Percentiles rank a stretch among this genome's conserved stretches.
phyloP scores from a whole-genome alignment of 257 asterid species.

The Solanum lycopersicoides region DNA sequence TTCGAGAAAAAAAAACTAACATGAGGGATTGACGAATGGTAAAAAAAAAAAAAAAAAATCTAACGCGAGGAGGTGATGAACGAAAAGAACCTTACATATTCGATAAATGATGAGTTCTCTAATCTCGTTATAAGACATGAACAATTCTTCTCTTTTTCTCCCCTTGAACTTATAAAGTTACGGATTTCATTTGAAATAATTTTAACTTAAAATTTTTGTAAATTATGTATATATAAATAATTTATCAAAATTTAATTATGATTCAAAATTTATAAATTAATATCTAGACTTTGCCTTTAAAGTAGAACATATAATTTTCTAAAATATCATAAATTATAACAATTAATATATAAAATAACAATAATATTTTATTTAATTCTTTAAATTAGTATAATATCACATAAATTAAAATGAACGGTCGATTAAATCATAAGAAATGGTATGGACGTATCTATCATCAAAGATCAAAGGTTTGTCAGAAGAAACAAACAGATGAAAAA shows the following conservation, averaged over 20 bases:
- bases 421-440: too few species aligned
- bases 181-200: not conserved
- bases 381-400: not conserved
- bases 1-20: not conserved
- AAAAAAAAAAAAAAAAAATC: not conserved
- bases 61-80: not conserved
- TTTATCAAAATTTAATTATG: not conserved
- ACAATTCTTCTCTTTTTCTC: accelerated
- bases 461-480: constrained; percentile 60
- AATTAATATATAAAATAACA: too few species aligned
- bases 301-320: not conserved
- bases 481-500: constrained; percentile 59
- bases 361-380: not conserved
- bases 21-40: not conserved
- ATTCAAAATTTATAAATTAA: not conserved
- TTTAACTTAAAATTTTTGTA: not conserved
- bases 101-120: not conserved
- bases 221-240: not conserved
- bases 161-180: not conserved
- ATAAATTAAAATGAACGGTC: not conserved
- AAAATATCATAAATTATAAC: too few species aligned
- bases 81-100: not conserved
- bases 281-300: not conserved
- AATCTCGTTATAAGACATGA: not conserved
- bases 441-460: not conserved